Evolutionary conservation across 441 rosid genomes (phyloP).

Genomic region (Adansonia grandidieri): DNA sequence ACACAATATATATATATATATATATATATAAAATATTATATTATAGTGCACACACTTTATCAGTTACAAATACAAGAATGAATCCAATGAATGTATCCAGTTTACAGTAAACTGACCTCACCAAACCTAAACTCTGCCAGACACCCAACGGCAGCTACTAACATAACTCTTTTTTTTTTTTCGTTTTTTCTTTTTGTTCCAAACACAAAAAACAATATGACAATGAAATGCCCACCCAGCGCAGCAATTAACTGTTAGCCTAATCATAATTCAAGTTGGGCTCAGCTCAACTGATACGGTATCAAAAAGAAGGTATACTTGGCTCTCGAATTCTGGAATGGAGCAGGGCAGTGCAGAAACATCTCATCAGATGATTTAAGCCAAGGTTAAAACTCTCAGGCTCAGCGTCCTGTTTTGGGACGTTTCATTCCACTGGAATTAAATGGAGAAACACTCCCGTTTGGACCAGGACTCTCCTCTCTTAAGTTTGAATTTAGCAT

Average conservation of each 20-base stretch:
- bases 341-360: constrained; percentile 10
- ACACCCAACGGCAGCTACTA: constrained; percentile 23
- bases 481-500: constrained; percentile 82
- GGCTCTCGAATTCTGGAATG: constrained; percentile 34
- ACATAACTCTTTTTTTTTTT: too few relatives aligned
- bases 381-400: constrained; percentile 37
- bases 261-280: constrained; percentile 41
- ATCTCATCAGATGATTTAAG: constrained; percentile 22
- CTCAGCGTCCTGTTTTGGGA: constrained; percentile 86
- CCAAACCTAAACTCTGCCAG: constrained; percentile 42
- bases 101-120: constrained; percentile 47
- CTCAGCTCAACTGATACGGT: constrained; percentile 34
- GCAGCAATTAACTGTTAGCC: constrained; percentile 56
- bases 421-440: constrained; percentile 95
- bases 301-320: constrained; percentile 30
- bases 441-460: constrained; percentile 89
- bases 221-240: constrained; percentile 38
- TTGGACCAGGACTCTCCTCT: constrained; percentile 97
- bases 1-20: not conserved
- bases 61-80: constrained; percentile 56
- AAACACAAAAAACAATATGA: constrained; percentile 27
- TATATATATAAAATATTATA: not conserved
- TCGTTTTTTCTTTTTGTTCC: constrained; percentile 26
- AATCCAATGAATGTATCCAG: constrained; percentile 62
- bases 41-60: constrained; percentile 43